Conservation (phyloP, 257 asterid species). For the Lycium barbarum region DNA sequence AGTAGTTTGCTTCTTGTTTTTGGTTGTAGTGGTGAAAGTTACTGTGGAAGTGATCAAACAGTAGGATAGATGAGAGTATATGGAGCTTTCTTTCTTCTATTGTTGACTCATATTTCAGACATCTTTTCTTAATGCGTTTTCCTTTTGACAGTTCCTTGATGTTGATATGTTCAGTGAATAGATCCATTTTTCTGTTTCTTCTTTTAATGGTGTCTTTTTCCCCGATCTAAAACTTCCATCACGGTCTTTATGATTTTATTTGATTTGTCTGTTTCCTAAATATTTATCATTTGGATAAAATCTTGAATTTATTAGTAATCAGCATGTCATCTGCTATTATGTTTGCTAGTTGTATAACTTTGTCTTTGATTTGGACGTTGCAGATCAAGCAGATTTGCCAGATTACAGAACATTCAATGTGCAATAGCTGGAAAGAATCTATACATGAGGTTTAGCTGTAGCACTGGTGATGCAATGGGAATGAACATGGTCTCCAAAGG, state of each 20-base stretch:
- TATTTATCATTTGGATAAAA: neutral
- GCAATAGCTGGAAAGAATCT: constrained; percentile 63
- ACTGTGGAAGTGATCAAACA: neutral
- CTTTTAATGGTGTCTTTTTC: neutral
- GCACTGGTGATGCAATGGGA: constrained; percentile 71
- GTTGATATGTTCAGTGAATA: neutral
- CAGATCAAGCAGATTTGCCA: constrained; percentile 65
- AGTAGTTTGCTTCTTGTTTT: neutral
- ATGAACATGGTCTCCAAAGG: constrained; percentile 72
- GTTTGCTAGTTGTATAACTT: constrained; percentile 14
- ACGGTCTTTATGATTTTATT: neutral
- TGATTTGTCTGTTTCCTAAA: neutral
- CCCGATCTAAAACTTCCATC: constrained; percentile 12
- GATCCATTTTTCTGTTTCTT: neutral
- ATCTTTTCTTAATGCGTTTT: neutral
- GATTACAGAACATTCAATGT: constrained; percentile 52
- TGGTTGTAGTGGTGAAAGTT: neutral
- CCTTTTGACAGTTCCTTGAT: neutral
- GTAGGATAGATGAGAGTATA: neutral
- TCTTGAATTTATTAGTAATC: neutral
- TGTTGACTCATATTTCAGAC: neutral
- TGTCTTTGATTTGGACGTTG: constrained; percentile 1
- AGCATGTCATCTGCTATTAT: neutral
- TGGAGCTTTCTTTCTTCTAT: neutral
- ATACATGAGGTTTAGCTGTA: constrained; percentile 56